phyloP scores from a whole-genome alignment of 345 rosid species.

The Citrus trifoliata region DNA sequence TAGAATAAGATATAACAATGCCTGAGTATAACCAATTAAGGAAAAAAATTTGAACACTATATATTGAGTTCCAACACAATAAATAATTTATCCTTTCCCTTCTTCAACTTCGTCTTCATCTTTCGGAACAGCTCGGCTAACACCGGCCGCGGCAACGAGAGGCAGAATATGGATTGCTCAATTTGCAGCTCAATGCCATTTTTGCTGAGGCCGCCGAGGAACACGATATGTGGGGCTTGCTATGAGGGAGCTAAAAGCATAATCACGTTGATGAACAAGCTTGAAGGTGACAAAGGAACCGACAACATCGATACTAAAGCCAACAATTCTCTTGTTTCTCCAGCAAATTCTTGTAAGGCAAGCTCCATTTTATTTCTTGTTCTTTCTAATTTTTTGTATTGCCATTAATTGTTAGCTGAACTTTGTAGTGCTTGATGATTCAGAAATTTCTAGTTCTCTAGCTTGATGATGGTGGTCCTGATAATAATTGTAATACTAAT shows the following conservation, averaged over 20 bases:
- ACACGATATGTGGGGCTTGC: constrained; percentile 75
- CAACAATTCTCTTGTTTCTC: constrained; percentile 12
- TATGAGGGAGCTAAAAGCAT: constrained; percentile 62
- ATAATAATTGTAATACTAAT: too few species aligned
- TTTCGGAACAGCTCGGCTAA: not conserved
- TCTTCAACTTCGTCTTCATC: not conserved
- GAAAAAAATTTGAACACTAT: not conserved
- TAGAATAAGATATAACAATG: constrained; percentile 20
- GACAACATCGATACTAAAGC: not conserved
- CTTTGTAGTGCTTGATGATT: not conserved
- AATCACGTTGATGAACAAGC: constrained; percentile 49
- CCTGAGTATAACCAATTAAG: not conserved
- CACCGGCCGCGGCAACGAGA: too few species aligned
- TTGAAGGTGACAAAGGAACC: constrained; percentile 37
- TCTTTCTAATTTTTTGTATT: not conserved
- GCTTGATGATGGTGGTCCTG: not conserved
- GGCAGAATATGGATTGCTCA: constrained; percentile 67
- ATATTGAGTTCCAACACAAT: constrained; percentile 27
- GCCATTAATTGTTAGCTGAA: not conserved
- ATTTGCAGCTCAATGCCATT: constrained; percentile 74
- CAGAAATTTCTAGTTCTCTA: not conserved
- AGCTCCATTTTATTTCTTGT: constrained; percentile 22
- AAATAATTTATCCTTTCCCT: constrained; percentile 21
- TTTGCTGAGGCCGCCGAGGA: constrained; percentile 80
- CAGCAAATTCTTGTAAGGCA: constrained; percentile 61